phyloP scores from a whole-genome alignment of 169 alveolate species.

The Cryptosporidium baileyi region DNA sequence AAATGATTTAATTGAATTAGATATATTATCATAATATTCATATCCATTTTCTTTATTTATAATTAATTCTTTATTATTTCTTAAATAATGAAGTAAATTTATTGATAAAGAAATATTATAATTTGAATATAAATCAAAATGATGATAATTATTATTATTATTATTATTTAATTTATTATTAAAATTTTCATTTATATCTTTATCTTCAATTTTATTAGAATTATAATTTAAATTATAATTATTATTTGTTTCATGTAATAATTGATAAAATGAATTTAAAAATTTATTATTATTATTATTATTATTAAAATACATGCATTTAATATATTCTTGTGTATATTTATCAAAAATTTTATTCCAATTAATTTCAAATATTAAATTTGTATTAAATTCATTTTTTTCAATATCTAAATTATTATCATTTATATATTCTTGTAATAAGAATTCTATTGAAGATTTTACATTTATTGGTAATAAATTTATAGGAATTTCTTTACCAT shows the following conservation, averaged over 20 bases:
- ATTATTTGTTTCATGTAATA: background rate
- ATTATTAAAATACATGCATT: background rate
- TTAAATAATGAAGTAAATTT: constrained; percentile 19
- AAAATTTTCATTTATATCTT: too few species aligned
- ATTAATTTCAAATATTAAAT: background rate
- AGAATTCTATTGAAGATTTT: constrained; percentile 20
- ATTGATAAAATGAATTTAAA: background rate
- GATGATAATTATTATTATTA: background rate
- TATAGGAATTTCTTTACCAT: background rate
- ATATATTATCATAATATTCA: background rate
- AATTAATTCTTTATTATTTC: constrained; percentile 3
- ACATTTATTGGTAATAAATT: constrained; percentile 1
- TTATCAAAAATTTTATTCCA: constrained; percentile 17
- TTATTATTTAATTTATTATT: background rate
- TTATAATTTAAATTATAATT: background rate
- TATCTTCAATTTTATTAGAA: too few species aligned
- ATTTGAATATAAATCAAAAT: background rate
- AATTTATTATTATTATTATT: background rate
- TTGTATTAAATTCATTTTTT: background rate
- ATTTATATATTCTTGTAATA: background rate
- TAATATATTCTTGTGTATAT: background rate
- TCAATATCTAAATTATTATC: background rate
- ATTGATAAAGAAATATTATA: constrained; percentile 9
- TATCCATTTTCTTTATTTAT: background rate
- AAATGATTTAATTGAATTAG: background rate